Evolutionary conservation across 2,329 filamentous ascomycete species (phyloP).

Genomic region (Claviceps fusiformis): DNA sequence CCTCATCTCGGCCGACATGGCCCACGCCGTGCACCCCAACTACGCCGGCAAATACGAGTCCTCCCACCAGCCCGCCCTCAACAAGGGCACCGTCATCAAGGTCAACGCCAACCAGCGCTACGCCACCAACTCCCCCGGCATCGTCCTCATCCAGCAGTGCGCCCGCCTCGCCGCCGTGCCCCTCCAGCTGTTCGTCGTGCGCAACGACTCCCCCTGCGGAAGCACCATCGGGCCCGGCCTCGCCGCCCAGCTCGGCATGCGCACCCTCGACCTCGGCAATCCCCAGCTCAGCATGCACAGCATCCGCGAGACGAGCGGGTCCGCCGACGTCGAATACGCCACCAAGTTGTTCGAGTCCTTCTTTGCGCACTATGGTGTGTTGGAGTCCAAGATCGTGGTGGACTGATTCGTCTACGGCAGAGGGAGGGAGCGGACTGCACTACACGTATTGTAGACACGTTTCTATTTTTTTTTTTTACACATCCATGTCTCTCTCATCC

Average conservation of each 20-base stretch:
- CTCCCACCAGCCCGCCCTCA: constrained; percentile 86
- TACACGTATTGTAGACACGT: too few species aligned
- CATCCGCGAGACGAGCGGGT: constrained; percentile 84
- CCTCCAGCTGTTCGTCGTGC: constrained; percentile 87
- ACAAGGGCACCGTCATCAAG: constrained; percentile 93
- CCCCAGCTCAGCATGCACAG: constrained; percentile 94
- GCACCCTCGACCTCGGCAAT: constrained; percentile 87
- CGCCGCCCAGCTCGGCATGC: constrained; percentile 68
- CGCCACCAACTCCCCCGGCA: constrained; percentile 89
- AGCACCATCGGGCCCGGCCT: constrained; percentile 98
- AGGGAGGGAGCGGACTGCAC: too few species aligned
- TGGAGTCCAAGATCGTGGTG: constrained; percentile 73
- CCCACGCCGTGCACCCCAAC: constrained; percentile 91
- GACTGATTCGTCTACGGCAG: too few species aligned
- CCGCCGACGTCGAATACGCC: constrained; percentile 74
- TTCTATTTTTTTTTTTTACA: too few species aligned
- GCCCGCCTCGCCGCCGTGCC: constrained; percentile 65
- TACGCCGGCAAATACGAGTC: constrained; percentile 84
- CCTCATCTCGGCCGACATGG: constrained; percentile 94
- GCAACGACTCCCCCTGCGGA: constrained; percentile 89
- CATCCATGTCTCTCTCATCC: too few species aligned
- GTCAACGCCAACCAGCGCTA: constrained; percentile 96
- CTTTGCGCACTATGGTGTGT: constrained; percentile 67
- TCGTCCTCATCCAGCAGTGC: constrained; percentile 81
- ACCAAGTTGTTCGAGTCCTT: constrained; percentile 80